Base-by-base conservation (phyloP, 805 yeast species). In the Pichia sporocuriosa region DNA sequence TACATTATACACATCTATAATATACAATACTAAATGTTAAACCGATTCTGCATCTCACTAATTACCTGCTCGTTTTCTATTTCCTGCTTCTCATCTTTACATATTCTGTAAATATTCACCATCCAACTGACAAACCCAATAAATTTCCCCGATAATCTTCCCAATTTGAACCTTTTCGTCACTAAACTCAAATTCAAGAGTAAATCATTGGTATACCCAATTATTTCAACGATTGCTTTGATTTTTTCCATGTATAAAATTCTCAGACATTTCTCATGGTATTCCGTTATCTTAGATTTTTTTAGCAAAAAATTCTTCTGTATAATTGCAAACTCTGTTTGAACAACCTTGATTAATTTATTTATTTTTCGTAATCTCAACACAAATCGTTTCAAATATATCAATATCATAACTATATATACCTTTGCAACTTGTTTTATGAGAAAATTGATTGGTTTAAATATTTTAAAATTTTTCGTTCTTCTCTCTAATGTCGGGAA, bases 131-230 rank as follows among this genome's bases (percentile, higher is more conserved):
- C 39, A 17, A 53, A 27, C 21, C 54, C 55, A 28, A 58, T 49
- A 17, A 55, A 21, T 28, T 46, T 50, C 28, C 39, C 45, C 13
- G 57, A 12, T 27, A 49, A 11, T 19, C 41, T 45, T 3, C 63
- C 60, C 13, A 61, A 35, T 35, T 42, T 47, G 16, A 55, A 36
- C 8, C 39, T 45, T 10, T 52, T 47, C 28, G 42, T 48, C 7
- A 59, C 48, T 16, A 62, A 43, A 25, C 51, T 55, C 25, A 60
- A 31, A 33, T 58, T 59, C 27, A 62, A 39, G 1, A 60, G 25
- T 8, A 62, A 41, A 34, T 62, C 67, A 43, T 58, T 57, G 5
- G 54, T 31, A 40, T 58, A 59, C 7, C 63, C 63, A 6, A 55
- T 27, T 4, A 60, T 47, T 32, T 62, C 65, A 17, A 61, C 16